phyloP scores from a whole-genome alignment of 2,329 filamentous ascomycete genomes.

The Epichloe festucae region DNA sequence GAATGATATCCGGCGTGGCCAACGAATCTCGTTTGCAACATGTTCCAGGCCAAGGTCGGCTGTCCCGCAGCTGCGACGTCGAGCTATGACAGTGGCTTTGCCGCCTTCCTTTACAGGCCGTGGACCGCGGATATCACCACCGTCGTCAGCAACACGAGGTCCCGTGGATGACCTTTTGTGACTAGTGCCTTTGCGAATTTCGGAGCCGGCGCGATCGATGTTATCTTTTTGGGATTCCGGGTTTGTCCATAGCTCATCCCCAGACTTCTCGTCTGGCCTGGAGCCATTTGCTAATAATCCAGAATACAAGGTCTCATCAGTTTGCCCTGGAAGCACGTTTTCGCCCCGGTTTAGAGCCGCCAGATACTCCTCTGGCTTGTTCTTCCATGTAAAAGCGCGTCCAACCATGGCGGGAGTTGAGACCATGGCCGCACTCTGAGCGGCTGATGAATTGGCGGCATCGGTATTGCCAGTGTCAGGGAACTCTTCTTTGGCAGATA shows the following conservation, averaged over 20 bases:
- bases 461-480: slow-evolving; percentile 18
- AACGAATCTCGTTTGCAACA: slow-evolving; percentile 42
- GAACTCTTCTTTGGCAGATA: slow-evolving; percentile 36
- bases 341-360: slow-evolving; percentile 26
- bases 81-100: slow-evolving; percentile 38
- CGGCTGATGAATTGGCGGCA: slow-evolving; percentile 6
- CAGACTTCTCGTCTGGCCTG: slow-evolving; percentile 10
- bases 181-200: slow-evolving; percentile 29
- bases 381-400: slow-evolving; percentile 50
- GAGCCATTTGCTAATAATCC: slow-evolving; percentile 16
- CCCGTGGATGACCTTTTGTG: slow-evolving; percentile 39
- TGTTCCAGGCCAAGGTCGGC: slow-evolving; percentile 17
- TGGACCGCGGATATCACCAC: slow-evolving; percentile 44
- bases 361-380: slow-evolving; percentile 47
- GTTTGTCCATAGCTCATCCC: slow-evolving; percentile 12
- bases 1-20: slow-evolving; percentile 63
- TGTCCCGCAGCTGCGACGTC: slow-evolving; percentile 45
- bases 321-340: slow-evolving; percentile 14
- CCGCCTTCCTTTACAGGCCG: slow-evolving; percentile 34
- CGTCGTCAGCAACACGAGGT: slow-evolving; percentile 45
- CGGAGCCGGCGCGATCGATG: slow-evolving; percentile 22
- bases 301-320: slow-evolving; percentile 13
- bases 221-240: slow-evolving; percentile 13
- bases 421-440: slow-evolving; percentile 12
- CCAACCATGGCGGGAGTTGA: slow-evolving; percentile 29